Evolutionary conservation across 163 green algal genomes (phyloP).

Genomic region (Prototheca wickerhamii): DNA sequence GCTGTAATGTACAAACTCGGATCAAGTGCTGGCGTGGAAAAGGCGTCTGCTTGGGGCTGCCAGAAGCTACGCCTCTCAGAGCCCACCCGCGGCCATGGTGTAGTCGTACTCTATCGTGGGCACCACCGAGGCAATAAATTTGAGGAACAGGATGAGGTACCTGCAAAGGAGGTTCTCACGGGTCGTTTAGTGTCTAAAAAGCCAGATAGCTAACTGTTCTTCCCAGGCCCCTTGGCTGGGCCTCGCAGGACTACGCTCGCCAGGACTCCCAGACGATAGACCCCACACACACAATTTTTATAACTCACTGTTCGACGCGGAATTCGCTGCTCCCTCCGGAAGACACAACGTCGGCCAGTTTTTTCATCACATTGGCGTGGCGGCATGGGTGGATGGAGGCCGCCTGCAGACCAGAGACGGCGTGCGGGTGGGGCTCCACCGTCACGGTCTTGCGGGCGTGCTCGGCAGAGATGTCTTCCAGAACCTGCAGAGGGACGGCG

Average conservation of each 20-base stretch:
- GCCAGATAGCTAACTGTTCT: too few species aligned
- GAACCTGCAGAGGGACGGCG: slow-evolving; percentile 39
- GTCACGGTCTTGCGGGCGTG: slow-evolving; percentile 87
- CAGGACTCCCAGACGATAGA: not conserved
- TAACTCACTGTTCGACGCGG: slow-evolving; percentile 49
- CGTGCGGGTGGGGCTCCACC: slow-evolving; percentile 76
- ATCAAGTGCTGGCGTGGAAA: not conserved
- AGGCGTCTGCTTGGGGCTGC: not conserved
- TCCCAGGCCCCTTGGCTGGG: too few species aligned
- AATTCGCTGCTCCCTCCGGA: slow-evolving; percentile 14
- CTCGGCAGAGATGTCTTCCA: slow-evolving; percentile 80
- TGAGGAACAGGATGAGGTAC: slow-evolving; percentile 90
- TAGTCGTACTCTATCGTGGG: slow-evolving; percentile 86
- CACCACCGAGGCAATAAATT: slow-evolving; percentile 91
- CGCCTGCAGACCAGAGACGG: slow-evolving; percentile 28
- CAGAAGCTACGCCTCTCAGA: not conserved
- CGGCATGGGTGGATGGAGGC: slow-evolving; percentile 84
- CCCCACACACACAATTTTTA: not conserved
- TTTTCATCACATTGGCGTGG: slow-evolving; percentile 79
- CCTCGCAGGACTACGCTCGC: too few species aligned
- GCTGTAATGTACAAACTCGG: not conserved
- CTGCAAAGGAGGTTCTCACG: slow-evolving; percentile 13
- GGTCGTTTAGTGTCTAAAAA: not conserved
- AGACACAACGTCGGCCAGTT: slow-evolving; percentile 46
- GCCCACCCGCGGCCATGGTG: slow-evolving; percentile 60